phyloP scores from a whole-genome alignment of 352 stramenopile species.

The Peronosclerospora sorghi region DNA sequence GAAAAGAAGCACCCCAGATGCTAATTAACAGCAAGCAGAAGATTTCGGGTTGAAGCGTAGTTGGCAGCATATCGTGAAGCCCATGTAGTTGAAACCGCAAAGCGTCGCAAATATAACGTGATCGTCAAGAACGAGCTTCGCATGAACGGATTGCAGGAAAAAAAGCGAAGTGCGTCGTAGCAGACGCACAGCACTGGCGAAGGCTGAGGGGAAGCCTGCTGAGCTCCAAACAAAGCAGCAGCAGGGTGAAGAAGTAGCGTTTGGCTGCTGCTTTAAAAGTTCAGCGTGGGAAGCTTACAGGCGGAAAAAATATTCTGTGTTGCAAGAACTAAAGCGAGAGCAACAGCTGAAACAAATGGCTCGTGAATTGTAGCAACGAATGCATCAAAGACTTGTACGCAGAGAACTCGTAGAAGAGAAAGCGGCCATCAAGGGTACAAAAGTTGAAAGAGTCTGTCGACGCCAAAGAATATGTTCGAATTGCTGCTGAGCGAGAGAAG shows the following conservation, averaged over 20 bases:
- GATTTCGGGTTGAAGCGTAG: constrained; percentile 14
- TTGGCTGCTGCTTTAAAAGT: constrained; percentile 18
- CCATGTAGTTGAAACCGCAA: constrained; percentile 18
- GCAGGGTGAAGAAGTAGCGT: constrained; percentile 6
- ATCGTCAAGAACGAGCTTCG: constrained; percentile 39
- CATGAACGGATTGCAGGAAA: constrained; percentile 43
- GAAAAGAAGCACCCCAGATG: constrained; percentile 33
- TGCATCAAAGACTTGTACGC: constrained; percentile 33
- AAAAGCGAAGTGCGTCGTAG: constrained; percentile 27
- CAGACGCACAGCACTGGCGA: constrained; percentile 1
- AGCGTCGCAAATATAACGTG: constrained; percentile 24
- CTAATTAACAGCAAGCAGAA: constrained; percentile 35
- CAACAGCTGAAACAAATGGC: constrained; percentile 24
- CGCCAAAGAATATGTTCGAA: constrained; percentile 6
- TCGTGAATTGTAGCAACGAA: constrained; percentile 53
- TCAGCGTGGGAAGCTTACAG: constrained; percentile 26
- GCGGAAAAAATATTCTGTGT: constrained; percentile 25
- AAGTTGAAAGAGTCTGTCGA: constrained; percentile 3
- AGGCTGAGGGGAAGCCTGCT: constrained; percentile 5
- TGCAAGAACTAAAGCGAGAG: constrained; percentile 28
- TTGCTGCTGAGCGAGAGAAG: constrained; percentile 10
- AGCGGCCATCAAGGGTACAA: constrained; percentile 4
- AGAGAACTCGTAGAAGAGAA: constrained; percentile 24
- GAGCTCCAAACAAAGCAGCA: constrained; percentile 23
- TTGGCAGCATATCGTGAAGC: constrained; percentile 17